These are phyloP conservation scores for Linnemannia hyalina DNA, from an alignment of 192 early-diverging fungal genomes.

Conservation along the genomic window DNA sequence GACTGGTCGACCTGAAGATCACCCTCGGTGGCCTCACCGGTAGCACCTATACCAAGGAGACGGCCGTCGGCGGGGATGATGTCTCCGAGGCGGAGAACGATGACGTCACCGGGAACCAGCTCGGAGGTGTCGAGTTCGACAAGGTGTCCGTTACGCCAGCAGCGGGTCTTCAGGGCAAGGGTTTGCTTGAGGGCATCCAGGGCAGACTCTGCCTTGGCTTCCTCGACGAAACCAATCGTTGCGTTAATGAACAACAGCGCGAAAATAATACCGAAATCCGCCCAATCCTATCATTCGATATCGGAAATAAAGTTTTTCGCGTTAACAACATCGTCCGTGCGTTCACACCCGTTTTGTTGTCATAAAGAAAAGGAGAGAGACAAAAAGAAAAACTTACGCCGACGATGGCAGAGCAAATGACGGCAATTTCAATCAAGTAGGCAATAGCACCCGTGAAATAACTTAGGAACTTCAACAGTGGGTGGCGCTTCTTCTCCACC, in stretches of 20 bases:
- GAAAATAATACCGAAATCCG: constrained; percentile 87
- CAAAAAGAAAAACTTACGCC: constrained; percentile 27
- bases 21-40: constrained; percentile 83
- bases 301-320: background rate
- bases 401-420: constrained; percentile 79
- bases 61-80: constrained; percentile 93
- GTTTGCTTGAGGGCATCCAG: constrained; percentile 95
- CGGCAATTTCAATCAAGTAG: constrained; percentile 89
- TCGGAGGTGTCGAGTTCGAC: constrained; percentile 78
- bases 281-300: constrained; percentile 31
- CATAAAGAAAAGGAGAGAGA: background rate
- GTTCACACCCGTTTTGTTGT: background rate
- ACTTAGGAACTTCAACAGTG: constrained; percentile 83
- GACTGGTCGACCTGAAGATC: constrained; percentile 92
- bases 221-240: constrained; percentile 91
- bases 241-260: constrained; percentile 88
- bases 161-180: constrained; percentile 86
- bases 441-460: constrained; percentile 92
- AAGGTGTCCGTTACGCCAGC: constrained; percentile 82
- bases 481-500: constrained; percentile 85
- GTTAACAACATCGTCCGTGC: constrained; percentile 2
- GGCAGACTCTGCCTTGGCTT: constrained; percentile 91
- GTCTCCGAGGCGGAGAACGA: constrained; percentile 92
- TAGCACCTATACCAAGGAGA: constrained; percentile 79
- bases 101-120: constrained; percentile 93